Evolutionary conservation across 2,329 filamentous ascomycete genomes (phyloP), one percentile per base, ranked within the genome.

Genomic region (Cytospora chrysosperma): DNA sequence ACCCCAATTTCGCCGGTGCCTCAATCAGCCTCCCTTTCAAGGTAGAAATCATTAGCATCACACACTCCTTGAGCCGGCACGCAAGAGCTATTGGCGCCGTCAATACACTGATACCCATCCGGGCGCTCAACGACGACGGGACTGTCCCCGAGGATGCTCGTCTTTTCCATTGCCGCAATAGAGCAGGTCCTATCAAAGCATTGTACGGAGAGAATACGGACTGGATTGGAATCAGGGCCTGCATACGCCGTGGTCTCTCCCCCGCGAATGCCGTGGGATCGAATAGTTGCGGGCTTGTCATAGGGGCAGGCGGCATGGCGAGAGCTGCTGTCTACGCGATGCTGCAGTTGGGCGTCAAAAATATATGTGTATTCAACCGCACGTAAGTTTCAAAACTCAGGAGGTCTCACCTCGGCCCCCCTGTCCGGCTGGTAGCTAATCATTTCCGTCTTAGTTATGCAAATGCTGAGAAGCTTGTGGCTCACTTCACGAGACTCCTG

Each of bases 161-260:
- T 10, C 75, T 81, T 21, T 80, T 81, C 64, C 75, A 77, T n/a
- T 81, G 85, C 64, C 80, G 85, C 61, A 88, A 88, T 66, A 81
- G 85, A 51, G 82, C 87, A 1, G 89, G 90, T 0, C 84, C 86
- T 0, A 84, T 92, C 8, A 83, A 84, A 66, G 88, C 87, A 0
- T 78, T 93, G 0, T 91, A 92, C 67, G 91, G 90, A 1, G 89
- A 93, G 64, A 93, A 93, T 65, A 93, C 90, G 0, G 90, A 93
- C 72, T 93, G 90, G 88, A 89, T 92, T 37, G 90, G 90, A 6
- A 90, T 93, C 50, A 80, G 88, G 59, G 89, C 88, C 3, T 92
- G 89, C 70, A 84, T 93, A 50, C 83, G 87, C 7, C 82, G 89
- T 34, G 89, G 89, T 2, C 78, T 93, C 2, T 92, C 90, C 0